These are phyloP conservation scores for Xerocomus spinulosus DNA, from an alignment of 768 basidiomycete genomes.

Conservation along the genomic window DNA sequence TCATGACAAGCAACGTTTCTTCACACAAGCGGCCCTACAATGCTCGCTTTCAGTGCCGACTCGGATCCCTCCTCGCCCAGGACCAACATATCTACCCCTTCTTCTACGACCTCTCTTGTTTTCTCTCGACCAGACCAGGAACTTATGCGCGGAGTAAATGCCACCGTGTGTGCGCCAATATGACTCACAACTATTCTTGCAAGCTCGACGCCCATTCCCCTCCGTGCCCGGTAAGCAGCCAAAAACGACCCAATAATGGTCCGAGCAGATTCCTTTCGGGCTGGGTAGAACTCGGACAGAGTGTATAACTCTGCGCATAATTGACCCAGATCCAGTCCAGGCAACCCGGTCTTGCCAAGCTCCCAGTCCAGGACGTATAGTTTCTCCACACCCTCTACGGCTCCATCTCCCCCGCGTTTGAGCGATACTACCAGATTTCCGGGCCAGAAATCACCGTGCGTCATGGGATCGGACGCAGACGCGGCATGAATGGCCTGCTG, in stretches of 20 bases:
- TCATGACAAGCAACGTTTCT: constrained; percentile 7
- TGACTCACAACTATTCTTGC: constrained; percentile 41
- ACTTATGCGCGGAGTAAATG: constrained; percentile 42
- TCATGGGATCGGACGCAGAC: constrained; percentile 27
- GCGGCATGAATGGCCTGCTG: constrained; percentile 29
- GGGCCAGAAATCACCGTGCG: constrained; percentile 66
- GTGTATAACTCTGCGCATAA: constrained; percentile 57
- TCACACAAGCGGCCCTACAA: constrained; percentile 26
- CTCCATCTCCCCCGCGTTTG: constrained; percentile 25
- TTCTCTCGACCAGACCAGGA: constrained; percentile 47
- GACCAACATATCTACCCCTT: constrained; percentile 46
- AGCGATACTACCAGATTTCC: constrained; percentile 56
- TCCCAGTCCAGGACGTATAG: constrained; percentile 66
- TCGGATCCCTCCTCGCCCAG: constrained; percentile 29
- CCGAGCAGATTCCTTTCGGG: constrained; percentile 33
- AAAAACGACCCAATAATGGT: constrained; percentile 44
- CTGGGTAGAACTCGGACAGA: constrained; percentile 44
- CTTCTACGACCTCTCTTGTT: constrained; percentile 45
- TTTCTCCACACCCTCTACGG: constrained; percentile 30
- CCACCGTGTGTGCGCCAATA: constrained; percentile 52
- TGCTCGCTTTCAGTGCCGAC: constrained; percentile 24
- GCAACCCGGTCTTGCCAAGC: constrained; percentile 50
- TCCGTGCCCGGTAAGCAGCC: constrained; percentile 36
- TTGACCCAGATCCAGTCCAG: constrained; percentile 59
- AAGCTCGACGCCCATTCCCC: constrained; percentile 16